Base-by-base conservation (phyloP, 345 rosid genomes). In the Turritis glabra region DNA sequence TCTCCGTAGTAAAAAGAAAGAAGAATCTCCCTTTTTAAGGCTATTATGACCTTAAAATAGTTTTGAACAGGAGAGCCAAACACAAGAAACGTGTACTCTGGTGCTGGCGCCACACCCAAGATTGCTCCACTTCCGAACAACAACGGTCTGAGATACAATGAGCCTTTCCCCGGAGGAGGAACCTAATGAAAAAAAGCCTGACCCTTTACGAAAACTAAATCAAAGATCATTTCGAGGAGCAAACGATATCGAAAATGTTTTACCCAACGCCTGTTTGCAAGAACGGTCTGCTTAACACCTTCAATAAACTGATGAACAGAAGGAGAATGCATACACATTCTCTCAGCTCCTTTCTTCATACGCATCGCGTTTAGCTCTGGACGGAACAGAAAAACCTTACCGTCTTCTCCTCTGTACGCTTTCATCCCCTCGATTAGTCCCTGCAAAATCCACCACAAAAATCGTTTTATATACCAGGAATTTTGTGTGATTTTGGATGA, bases 201-300 rank as follows among this genome's bases (percentile, higher is more conserved):
- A 76, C 14, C 65, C 13, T 18, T 21, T 7, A 54, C 35, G 48
- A 18, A 2, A 52, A 44, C 27, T 15, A 44, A 64, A 58, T 17
- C n/a, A 38, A 38, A 59, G 4, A 50, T 50, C 38, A 40, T 26
- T 15, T 58, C 8, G 2, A 37, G n/a, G 27, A 75, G 58, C 17
- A 75, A 75, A 50, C 30, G 6, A 40, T 5, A 37, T 22, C 3
- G 10, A 59, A 12, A 46, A 15, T 17, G n/a, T 26, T 30, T 35
- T 83, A 94, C 97, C 98, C 96, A 91, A 22, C 89, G 94, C 40
- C 78, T 88, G 80, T 91, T 94, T 23, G 95, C 90, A 25, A 83
- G 76, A 40, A 85, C 82, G 5, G 85, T 88, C 76, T 89, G 83
- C 71, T 83, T 94, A 9, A 90, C 90, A 13, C 97, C 93, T 33